Percentiles rank a stretch among this genome's conserved stretches.
Conservation (phyloP, 129 eudicot species). For the Ambrosia trifida region DNA sequence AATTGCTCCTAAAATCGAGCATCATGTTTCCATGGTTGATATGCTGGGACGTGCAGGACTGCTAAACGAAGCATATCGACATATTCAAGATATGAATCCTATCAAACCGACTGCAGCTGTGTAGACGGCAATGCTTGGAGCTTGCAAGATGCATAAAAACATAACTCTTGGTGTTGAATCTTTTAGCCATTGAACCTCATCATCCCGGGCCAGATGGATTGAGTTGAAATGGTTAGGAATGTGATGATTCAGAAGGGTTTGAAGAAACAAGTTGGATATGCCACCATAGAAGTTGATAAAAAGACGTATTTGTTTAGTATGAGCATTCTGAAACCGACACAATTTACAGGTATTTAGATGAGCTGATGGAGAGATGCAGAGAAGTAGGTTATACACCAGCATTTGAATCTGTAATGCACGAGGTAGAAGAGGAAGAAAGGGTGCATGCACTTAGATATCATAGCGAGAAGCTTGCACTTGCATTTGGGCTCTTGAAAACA, state of each 20-base stretch:
- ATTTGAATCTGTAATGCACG: constrained; percentile 58
- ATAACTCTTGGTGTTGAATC: constrained; percentile 52
- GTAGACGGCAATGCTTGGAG: constrained; percentile 74
- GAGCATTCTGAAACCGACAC: constrained; percentile 51
- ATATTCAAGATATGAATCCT: constrained; percentile 36
- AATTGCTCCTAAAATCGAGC: constrained; percentile 46
- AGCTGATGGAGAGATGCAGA: constrained; percentile 47
- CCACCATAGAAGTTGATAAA: constrained; percentile 55
- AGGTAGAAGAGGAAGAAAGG: constrained; percentile 66
- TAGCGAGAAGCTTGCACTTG: constrained; percentile 67
- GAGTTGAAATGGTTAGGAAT: constrained; percentile 51
- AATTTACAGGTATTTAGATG: constrained; percentile 51
- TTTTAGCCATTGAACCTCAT: constrained; percentile 51
- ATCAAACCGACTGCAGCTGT: constrained; percentile 40
- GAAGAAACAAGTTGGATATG: constrained; percentile 65
- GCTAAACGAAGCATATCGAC: constrained; percentile 47
- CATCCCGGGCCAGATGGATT: constrained; percentile 58
- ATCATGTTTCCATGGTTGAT: constrained; percentile 74
- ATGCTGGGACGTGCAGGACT: constrained; percentile 65
- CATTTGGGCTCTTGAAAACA: constrained; percentile 56
- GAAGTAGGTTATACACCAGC: constrained; percentile 50
- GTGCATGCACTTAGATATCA: constrained; percentile 61
- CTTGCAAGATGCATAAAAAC: constrained; percentile 69
- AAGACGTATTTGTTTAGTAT: constrained; percentile 54
- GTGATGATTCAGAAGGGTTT: constrained; percentile 58